Base-by-base conservation (phyloP, 208 protist genomes). In the Leishmania mexicana region DNA sequence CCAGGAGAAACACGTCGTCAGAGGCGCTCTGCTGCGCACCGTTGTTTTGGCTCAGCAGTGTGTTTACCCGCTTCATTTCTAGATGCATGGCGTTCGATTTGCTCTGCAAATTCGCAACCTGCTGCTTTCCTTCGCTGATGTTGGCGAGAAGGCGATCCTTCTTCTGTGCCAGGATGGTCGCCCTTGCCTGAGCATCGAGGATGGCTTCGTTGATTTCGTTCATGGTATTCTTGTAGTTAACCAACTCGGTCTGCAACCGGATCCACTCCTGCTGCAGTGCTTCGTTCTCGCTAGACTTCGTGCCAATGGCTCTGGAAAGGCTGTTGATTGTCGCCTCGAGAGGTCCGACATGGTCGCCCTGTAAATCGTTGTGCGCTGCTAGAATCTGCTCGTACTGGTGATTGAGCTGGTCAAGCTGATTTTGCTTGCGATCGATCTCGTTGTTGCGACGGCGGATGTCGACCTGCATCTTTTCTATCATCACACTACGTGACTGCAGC, bases 401-500 rank as follows among this genome's bases (percentile, higher is more conserved):
- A 89, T 99, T 99, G 53, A 99, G 94, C 81, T 97, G 89, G 82
- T 99, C 98, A 38, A 99, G 89, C 78, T 98, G 92, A 81, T 96
- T 98, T 85, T 99, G 98, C 89, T 99, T 99, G 70, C 95, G 90
- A 82, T 99, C 97, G 75, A 99, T 98, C 76, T 99, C 98, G 78
- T 99, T 97, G 87, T 99, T 94, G 35, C 95, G 90, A 71, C 96
- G 93, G 49, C 98, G 92, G 68, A 99, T 99, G 83, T 99, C 98
- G n/a, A 92, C 72, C 86, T 99, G 97, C 93, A 99, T 99, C 60
- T 95, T 90, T 71, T 98, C 94, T 76, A 99, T 96, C 84, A 99
- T 88, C 35, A 81, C 57, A 75, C 97, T 96, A 65, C 97, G 92
- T 51, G 96, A 93, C 81, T 94, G 89, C 31, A 99, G 81, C 84